A percentile compares a stretch with the other conserved stretches of the same genome.
These are phyloP conservation scores for Didymella pinodella DNA, from an alignment of 2,329 filamentous ascomycete genomes.

Conservation along the genomic window DNA sequence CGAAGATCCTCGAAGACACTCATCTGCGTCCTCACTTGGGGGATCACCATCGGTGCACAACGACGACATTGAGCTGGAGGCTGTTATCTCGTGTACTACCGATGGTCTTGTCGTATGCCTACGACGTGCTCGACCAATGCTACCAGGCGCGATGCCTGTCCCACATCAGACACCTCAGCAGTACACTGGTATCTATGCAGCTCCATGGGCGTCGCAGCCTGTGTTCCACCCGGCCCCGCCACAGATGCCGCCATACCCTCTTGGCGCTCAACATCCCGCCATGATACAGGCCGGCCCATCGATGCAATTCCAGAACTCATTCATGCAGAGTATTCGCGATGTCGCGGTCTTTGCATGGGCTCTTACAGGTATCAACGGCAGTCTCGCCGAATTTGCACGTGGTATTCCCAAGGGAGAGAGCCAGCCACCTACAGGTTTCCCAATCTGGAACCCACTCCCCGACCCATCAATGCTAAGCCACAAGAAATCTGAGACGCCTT, in stretches of 20 bases:
- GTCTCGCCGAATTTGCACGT: constrained; percentile 68
- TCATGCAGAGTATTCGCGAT: constrained; percentile 83
- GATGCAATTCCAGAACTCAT: constrained; percentile 57
- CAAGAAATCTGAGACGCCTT: constrained; percentile 42
- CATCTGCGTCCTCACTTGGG: constrained; percentile 37
- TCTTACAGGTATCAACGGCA: constrained; percentile 79
- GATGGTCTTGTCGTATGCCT: constrained; percentile 86
- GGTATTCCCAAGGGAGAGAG: constrained; percentile 71
- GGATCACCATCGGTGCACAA: constrained; percentile 38
- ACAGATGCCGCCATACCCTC: constrained; percentile 47
- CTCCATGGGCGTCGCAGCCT: constrained; percentile 78
- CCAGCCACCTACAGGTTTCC: constrained; percentile 66
- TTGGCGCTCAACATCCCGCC: constrained; percentile 47
- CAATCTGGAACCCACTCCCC: constrained; percentile 61
- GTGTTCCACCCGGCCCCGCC: constrained; percentile 58
- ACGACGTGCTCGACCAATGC: constrained; percentile 73
- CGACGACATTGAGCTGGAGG: constrained; percentile 75
- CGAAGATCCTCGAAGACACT: constrained; percentile 40
- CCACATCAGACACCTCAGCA: constrained; percentile 31
- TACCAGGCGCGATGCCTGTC: constrained; percentile 57
- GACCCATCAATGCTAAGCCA: constrained; percentile 25
- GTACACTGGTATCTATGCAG: constrained; percentile 72
- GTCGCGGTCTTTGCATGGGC: constrained; percentile 91
- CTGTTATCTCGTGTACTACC: constrained; percentile 89
- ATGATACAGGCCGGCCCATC: constrained; percentile 61